phyloP scores from a whole-genome alignment of 495 filamentous ascomycete genomes.

The Neurospora sp. region DNA sequence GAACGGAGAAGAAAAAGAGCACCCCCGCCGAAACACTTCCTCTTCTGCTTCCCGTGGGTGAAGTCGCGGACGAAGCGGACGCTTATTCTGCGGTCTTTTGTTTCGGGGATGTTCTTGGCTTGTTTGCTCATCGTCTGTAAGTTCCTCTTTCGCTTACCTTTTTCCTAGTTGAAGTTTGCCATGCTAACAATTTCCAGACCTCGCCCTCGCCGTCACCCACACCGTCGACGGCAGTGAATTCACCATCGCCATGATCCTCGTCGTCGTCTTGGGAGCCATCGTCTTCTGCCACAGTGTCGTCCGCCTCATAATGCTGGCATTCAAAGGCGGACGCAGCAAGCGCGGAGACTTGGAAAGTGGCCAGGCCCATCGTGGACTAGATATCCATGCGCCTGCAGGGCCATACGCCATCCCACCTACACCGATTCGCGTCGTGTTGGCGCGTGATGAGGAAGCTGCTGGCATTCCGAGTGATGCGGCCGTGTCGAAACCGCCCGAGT shows the following conservation, averaged over 20 bases:
- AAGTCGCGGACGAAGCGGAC: slow-evolving; percentile 41
- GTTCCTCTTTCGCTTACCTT: no score
- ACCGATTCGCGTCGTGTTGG: slow-evolving; percentile 54
- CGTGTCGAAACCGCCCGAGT: slow-evolving; percentile 70
- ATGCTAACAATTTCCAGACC: slow-evolving; percentile 42
- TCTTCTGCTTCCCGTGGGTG: slow-evolving; percentile 44
- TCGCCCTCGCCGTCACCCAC: slow-evolving; percentile 55
- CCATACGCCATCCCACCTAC: slow-evolving; percentile 47
- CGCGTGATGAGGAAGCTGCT: slow-evolving; percentile 51
- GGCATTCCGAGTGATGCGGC: slow-evolving; percentile 41
- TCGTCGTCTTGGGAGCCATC: slow-evolving; percentile 61
- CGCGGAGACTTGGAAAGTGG: slow-evolving; percentile 9
- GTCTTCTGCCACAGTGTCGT: slow-evolving; percentile 72
- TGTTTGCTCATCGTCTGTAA: slow-evolving; percentile 50
- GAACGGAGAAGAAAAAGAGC: neutral
- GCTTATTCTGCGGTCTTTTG: slow-evolving; percentile 49
- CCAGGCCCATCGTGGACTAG: neutral
- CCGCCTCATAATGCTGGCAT: slow-evolving; percentile 55
- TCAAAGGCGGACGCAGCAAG: slow-evolving; percentile 25
- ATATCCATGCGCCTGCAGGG: slow-evolving; percentile 12
- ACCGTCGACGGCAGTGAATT: slow-evolving; percentile 50
- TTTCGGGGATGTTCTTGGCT: slow-evolving; percentile 44
- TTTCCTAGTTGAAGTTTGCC: no score
- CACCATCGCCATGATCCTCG: slow-evolving; percentile 65
- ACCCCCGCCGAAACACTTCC: slow-evolving; percentile 29